phyloP scores from a whole-genome alignment of 73 alveolate species.

The Uronychia setigera region DNA sequence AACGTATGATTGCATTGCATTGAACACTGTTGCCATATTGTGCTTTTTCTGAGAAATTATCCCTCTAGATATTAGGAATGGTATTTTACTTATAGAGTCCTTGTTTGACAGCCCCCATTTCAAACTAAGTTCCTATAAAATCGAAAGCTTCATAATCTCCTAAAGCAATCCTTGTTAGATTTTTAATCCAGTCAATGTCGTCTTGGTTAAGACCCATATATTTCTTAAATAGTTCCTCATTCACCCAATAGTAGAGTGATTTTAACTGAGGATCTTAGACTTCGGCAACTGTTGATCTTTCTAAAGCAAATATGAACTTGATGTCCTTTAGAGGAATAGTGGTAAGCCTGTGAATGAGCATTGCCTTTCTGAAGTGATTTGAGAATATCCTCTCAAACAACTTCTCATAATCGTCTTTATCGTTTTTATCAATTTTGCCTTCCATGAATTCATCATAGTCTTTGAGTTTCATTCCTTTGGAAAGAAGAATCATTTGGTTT shows the following conservation, averaged over 20 bases:
- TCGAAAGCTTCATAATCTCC: neutral
- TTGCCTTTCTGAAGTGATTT: neutral
- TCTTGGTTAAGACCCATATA: neutral
- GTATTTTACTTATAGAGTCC: neutral
- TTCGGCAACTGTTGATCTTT: neutral
- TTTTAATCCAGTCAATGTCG: neutral
- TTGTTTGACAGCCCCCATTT: neutral
- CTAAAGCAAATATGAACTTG: neutral
- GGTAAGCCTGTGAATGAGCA: neutral
- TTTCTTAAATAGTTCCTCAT: neutral
- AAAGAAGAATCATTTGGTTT: neutral
- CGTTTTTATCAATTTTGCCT: neutral
- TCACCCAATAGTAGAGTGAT: neutral
- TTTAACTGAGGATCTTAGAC: neutral
- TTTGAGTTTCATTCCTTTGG: neutral
- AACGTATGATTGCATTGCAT: neutral
- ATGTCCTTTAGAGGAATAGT: neutral
- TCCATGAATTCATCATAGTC: neutral
- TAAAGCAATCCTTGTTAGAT: neutral
- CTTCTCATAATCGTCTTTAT: neutral
- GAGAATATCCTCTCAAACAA: constrained; percentile 1
- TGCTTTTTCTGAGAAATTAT: neutral
- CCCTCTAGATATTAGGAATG: neutral
- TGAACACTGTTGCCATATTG: neutral
- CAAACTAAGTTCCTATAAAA: neutral